Conservation (phyloP, 2,329 filamentous ascomycete species). For the Botrytis fabae region DNA sequence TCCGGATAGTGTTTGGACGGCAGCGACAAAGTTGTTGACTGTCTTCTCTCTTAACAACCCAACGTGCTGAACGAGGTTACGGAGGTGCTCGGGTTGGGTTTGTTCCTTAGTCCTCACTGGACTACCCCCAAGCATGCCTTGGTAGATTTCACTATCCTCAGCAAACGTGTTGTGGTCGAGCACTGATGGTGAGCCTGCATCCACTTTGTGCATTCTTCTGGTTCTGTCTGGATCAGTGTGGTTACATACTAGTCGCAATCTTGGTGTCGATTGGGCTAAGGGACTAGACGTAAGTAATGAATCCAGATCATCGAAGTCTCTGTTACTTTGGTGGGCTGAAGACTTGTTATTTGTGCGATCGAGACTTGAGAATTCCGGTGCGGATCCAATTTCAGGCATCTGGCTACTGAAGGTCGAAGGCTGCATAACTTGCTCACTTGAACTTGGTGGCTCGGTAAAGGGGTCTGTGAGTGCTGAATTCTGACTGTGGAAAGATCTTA, state of each 20-base stretch:
- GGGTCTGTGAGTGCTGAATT: slow-evolving; percentile 9
- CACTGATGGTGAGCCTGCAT: slow-evolving; percentile 28
- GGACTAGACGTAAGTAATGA: slow-evolving; percentile 35
- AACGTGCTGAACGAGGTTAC: background rate
- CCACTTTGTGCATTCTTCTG: slow-evolving; percentile 28
- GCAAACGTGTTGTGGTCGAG: slow-evolving; percentile 26
- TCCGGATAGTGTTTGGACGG: slow-evolving; percentile 2
- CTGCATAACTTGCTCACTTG: background rate
- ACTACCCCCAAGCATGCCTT: slow-evolving; percentile 20
- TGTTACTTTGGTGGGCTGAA: slow-evolving; percentile 2
- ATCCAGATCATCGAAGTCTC: slow-evolving; percentile 19
- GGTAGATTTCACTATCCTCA: background rate
- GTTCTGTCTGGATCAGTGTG: slow-evolving; percentile 29
- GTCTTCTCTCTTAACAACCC: slow-evolving; percentile 3
- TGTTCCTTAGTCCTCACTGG: background rate
- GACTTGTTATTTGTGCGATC: background rate
- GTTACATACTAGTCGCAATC: slow-evolving; percentile 31
- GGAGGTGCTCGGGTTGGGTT: background rate
- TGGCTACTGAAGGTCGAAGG: background rate
- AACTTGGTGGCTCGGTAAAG: slow-evolving; percentile 2
- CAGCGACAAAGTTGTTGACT: slow-evolving; percentile 4
- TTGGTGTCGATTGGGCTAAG: slow-evolving; percentile 36
- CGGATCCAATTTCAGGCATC: background rate
- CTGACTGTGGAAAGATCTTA: slow-evolving; percentile 8
- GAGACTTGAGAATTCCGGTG: background rate